A percentile compares a stretch with the other conserved stretches of the same genome.
Conservation (phyloP, 495 filamentous ascomycete species). For the Talaromyces stipitatus region DNA sequence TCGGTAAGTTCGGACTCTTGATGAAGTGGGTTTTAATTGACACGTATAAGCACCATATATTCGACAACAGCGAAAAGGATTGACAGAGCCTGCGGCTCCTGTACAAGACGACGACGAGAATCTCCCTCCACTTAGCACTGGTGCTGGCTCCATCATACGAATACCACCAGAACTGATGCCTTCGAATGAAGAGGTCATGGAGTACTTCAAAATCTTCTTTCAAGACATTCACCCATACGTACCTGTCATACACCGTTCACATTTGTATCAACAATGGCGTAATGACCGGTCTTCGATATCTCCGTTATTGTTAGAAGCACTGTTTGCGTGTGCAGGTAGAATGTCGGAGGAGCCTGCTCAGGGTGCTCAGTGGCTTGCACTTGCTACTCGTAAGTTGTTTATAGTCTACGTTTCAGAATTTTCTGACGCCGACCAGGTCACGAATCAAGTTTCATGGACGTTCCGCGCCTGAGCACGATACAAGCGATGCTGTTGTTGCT, state of each 20-base stretch:
- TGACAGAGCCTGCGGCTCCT: constrained; percentile 61
- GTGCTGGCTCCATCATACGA: constrained; percentile 66
- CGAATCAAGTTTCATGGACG: constrained; percentile 92
- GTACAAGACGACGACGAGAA: constrained; percentile 73
- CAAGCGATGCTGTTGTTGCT: constrained; percentile 83
- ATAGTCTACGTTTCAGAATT: background rate
- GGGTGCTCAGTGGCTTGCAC: constrained; percentile 88
- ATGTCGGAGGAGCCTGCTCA: constrained; percentile 75
- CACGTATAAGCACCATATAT: constrained; percentile 65
- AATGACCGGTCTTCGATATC: constrained; percentile 80
- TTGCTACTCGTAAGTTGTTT: constrained; percentile 69
- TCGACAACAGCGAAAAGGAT: constrained; percentile 60
- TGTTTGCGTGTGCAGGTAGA: constrained; percentile 88
- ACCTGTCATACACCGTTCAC: constrained; percentile 79
- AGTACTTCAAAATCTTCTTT: constrained; percentile 93
- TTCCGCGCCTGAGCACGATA: constrained; percentile 86
- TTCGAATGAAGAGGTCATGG: constrained; percentile 68
- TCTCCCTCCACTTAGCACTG: constrained; percentile 57
- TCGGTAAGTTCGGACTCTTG: constrained; percentile 52
- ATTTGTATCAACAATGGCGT: constrained; percentile 90
- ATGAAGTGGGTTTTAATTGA: background rate
- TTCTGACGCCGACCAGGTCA: constrained; percentile 52
- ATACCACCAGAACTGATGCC: constrained; percentile 96
- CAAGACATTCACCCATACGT: constrained; percentile 89
- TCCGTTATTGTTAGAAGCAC: constrained; percentile 82